Percentiles rank a stretch among this genome's conserved stretches.
These are phyloP conservation scores for Vaucheria bursata DNA, from an alignment of 352 stramenopile genomes.

Conservation along the genomic window DNA sequence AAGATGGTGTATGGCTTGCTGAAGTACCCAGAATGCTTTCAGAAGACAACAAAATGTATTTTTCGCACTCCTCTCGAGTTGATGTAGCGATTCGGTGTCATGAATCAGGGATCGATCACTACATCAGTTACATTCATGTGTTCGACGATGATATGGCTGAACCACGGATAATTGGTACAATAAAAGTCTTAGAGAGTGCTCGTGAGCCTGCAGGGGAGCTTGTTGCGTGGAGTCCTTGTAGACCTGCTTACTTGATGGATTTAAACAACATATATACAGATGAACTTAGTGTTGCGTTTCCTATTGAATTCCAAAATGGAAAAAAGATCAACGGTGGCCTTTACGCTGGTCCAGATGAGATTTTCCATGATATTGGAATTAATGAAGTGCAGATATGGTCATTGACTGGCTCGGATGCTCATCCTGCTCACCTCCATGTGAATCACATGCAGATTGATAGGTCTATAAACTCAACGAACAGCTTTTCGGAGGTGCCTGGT, in stretches of 20 bases:
- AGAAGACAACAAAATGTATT: neutral
- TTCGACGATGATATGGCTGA: neutral
- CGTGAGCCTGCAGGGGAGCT: neutral
- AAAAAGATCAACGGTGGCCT: neutral
- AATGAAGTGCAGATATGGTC: conserved; percentile 19
- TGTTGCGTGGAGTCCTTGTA: neutral
- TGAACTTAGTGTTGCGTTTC: neutral
- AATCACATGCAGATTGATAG: conserved; percentile 37
- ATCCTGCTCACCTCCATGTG: conserved; percentile 43
- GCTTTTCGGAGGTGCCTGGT: conserved; percentile 7
- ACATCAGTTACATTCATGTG: neutral
- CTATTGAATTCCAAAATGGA: neutral
- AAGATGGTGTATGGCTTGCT: neutral
- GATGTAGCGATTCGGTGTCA: conserved; percentile 1
- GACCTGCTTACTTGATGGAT: neutral
- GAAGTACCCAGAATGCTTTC: neutral
- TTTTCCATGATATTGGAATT: conserved; percentile 15
- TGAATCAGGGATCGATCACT: neutral
- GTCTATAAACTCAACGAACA: neutral
- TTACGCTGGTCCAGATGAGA: conserved; percentile 20
- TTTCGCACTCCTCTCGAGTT: neutral
- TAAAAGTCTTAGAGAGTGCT: too few species aligned
- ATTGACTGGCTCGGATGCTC: conserved; percentile 14
- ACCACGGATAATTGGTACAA: too few species aligned
- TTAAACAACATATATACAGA: neutral